Conservation (phyloP, 2,329 filamentous ascomycete genomes). For the Calonectria montana region DNA sequence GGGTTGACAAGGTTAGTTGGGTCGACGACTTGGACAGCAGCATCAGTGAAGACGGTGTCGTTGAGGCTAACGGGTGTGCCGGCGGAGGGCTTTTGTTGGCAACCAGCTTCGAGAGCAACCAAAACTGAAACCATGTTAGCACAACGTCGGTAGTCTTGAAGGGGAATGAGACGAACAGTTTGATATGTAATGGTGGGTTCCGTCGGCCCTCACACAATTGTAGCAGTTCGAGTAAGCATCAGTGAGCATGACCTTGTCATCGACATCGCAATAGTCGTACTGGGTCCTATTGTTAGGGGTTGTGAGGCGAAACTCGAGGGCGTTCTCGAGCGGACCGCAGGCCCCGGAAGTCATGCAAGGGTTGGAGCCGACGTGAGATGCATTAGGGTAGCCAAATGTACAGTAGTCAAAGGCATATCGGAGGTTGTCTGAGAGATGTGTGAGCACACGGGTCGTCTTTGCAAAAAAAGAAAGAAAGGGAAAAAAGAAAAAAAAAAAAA, state of each 20-base stretch:
- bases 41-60: constrained; percentile 57
- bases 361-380: constrained; percentile 54
- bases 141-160: background rate
- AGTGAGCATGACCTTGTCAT: constrained; percentile 49
- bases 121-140: constrained; percentile 52
- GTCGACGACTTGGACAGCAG: constrained; percentile 47
- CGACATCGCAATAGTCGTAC: constrained; percentile 60
- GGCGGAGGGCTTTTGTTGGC: constrained; percentile 57
- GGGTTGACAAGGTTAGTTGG: constrained; percentile 39
- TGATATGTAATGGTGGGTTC: constrained; percentile 56
- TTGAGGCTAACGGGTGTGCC: constrained; percentile 54
- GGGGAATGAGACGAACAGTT: constrained; percentile 57
- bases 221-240: constrained; percentile 54
- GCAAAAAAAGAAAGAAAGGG: background rate
- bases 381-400: constrained; percentile 64
- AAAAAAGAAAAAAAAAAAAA: background rate
- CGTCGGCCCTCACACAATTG: constrained; percentile 58
- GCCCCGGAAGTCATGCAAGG: constrained; percentile 64
- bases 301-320: constrained; percentile 55
- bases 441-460: background rate
- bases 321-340: constrained; percentile 57
- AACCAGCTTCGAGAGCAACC: constrained; percentile 63
- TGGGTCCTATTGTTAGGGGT: constrained; percentile 47
- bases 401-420: constrained; percentile 65
- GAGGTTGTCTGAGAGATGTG: constrained; percentile 59